Percentiles rank a stretch among this genome's conserved stretches.
Conservation (phyloP, 805 yeast genomes). For the Myxozyma vanderwaltii region DNA sequence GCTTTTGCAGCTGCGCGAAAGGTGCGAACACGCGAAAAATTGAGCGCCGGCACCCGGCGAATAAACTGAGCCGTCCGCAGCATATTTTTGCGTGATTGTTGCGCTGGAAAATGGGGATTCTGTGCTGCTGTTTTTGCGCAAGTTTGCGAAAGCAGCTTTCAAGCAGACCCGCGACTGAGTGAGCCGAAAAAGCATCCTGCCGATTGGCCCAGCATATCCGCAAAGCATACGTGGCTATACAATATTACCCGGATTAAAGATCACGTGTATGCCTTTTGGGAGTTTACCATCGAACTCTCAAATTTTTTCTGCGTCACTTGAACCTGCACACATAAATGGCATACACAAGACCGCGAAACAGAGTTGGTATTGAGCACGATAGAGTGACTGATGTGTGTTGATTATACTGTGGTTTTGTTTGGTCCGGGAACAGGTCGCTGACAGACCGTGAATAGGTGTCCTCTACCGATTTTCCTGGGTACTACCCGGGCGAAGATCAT, state of each 20-base stretch:
- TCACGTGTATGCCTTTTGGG: neutral
- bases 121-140: neutral
- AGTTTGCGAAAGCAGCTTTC: neutral
- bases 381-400: slow-evolving; percentile 74
- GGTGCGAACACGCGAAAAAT: slow-evolving; percentile 7
- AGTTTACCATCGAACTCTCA: neutral
- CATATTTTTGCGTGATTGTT: slow-evolving; percentile 13
- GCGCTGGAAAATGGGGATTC: neutral
- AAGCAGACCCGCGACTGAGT: neutral
- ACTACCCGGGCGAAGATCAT: slow-evolving; percentile 60
- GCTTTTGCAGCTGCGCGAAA: slow-evolving; percentile 10
- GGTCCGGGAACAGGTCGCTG: neutral
- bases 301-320: no score
- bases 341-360: slow-evolving; percentile 44
- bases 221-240: neutral
- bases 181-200: slow-evolving; percentile 14
- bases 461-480: slow-evolving; percentile 92
- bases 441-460: slow-evolving; percentile 47
- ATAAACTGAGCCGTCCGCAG: slow-evolving; percentile 10
- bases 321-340: slow-evolving; percentile 22
- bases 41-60: slow-evolving; percentile 6
- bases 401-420: neutral
- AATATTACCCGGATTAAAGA: slow-evolving; percentile 9
- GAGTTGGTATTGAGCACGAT: slow-evolving; percentile 85
- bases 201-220: slow-evolving; percentile 20